phyloP scores from a whole-genome alignment of 192 early-diverging fungal genomes.

The Coemansia sp. region DNA sequence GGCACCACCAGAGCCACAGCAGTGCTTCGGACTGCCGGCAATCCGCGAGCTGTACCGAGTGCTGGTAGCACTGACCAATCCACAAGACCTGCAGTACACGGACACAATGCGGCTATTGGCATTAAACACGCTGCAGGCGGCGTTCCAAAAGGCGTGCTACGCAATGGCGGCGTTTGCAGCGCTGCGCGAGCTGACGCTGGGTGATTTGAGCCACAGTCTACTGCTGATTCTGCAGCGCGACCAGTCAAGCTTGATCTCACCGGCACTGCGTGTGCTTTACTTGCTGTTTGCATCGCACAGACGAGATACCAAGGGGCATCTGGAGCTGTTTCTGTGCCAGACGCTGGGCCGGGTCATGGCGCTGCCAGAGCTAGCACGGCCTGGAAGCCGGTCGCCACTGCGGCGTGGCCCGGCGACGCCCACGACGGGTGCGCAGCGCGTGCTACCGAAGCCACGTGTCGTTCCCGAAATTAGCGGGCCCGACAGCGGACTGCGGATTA shows the following conservation, averaged over 20 bases:
- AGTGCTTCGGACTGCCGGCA: constrained; percentile 69
- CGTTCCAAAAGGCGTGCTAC: constrained; percentile 78
- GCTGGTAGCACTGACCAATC: constrained; percentile 84
- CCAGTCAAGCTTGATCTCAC: constrained; percentile 28
- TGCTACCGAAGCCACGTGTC: constrained; percentile 5
- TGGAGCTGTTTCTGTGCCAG: constrained; percentile 52
- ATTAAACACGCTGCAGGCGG: constrained; percentile 79
- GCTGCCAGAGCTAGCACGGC: constrained; percentile 22
- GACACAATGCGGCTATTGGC: constrained; percentile 91
- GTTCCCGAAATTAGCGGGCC: background rate
- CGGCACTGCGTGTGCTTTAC: constrained; percentile 52
- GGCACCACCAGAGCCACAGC: background rate
- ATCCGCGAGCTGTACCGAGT: constrained; percentile 88
- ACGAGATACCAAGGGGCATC: constrained; percentile 30
- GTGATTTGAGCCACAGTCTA: constrained; percentile 81
- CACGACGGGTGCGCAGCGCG: constrained; percentile 13
- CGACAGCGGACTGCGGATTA: background rate
- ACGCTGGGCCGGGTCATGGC: constrained; percentile 44
- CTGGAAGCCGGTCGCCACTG: constrained; percentile 20
- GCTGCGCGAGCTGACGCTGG: constrained; percentile 66
- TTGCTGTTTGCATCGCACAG: constrained; percentile 48
- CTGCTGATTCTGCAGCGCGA: constrained; percentile 63
- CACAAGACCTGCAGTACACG: constrained; percentile 84
- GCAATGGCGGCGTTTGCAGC: constrained; percentile 64
- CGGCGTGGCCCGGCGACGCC: constrained; percentile 13